These are phyloP conservation scores for Trametes versicolor DNA, from an alignment of 1,284 basidiomycete species.

Conservation along the genomic window DNA sequence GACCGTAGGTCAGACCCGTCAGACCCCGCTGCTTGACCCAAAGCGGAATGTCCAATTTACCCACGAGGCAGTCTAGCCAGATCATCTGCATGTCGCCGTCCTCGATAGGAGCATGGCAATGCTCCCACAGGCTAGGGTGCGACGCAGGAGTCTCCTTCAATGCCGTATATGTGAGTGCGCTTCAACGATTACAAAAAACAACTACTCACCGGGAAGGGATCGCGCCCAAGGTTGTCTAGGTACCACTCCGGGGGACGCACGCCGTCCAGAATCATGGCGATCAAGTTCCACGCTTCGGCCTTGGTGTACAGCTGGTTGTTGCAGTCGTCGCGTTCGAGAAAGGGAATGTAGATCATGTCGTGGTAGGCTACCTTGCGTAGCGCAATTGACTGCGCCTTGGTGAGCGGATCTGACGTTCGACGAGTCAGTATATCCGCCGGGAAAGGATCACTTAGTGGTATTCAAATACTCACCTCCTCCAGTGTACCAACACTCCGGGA, in stretches of 20 bases:
- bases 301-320: background rate
- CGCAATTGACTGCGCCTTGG: background rate
- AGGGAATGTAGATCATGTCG: background rate
- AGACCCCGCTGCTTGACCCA: no score
- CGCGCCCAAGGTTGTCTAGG: background rate
- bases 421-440: no score
- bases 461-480: background rate
- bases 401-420: background rate
- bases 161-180: no score
- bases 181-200: no score
- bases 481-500: background rate
- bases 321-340: background rate
- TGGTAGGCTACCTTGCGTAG: background rate
- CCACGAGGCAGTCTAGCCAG: no score
- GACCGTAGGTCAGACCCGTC: background rate
- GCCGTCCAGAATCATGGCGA: background rate
- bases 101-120: no score
- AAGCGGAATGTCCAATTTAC: no score
- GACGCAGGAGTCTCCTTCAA: no score
- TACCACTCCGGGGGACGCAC: background rate
- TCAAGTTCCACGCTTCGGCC: constrained; percentile 1
- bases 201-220: background rate
- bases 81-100: no score
- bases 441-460: background rate
- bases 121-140: no score